Evolutionary conservation across 306 rosid genomes (phyloP).

Genomic region (Cucurbita argyrosperma): DNA sequence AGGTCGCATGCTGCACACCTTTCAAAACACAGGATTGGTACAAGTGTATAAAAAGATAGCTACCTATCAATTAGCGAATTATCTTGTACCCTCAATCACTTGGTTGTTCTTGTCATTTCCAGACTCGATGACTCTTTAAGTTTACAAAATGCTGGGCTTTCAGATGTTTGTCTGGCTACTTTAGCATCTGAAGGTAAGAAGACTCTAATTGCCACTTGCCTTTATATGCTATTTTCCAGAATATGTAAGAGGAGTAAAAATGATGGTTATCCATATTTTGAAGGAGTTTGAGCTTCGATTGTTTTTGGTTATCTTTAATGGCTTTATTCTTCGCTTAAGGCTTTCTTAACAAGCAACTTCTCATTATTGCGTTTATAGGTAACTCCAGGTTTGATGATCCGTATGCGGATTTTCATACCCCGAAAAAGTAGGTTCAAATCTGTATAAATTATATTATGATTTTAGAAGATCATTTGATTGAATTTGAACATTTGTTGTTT

Average conservation of each 20-base stretch:
- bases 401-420: conserved; percentile 18
- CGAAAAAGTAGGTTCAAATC: conserved; percentile 30
- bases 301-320: neutral
- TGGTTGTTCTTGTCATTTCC: conserved; percentile 15
- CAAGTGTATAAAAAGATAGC: neutral
- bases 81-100: neutral
- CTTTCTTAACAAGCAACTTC: neutral
- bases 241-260: neutral
- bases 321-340: neutral
- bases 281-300: neutral
- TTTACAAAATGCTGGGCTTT: conserved; percentile 58
- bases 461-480: neutral
- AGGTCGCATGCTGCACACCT: neutral
- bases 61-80: neutral
- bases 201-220: neutral
- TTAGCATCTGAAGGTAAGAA: conserved; percentile 63
- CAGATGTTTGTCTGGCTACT: conserved; percentile 69
- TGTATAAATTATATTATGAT: neutral
- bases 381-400: conserved; percentile 14
- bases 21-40: neutral
- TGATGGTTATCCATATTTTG: neutral
- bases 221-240: neutral
- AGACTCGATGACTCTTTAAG: conserved; percentile 69
- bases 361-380: conserved; percentile 5
- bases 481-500: neutral